Conservation (phyloP, 305 asterid genomes). For the Vinca major region DNA sequence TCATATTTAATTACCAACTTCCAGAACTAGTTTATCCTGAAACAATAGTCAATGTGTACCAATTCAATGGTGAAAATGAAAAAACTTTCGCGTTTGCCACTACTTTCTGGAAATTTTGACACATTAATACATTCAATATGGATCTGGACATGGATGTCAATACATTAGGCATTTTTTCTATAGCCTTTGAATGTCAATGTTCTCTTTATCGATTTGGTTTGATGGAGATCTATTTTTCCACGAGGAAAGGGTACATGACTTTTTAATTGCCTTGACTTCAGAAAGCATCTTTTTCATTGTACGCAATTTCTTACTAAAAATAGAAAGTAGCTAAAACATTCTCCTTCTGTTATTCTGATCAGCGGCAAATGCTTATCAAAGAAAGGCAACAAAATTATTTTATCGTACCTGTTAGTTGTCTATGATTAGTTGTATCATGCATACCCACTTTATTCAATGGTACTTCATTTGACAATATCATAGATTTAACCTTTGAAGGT, state of each 20-base stretch:
- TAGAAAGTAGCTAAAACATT: background rate
- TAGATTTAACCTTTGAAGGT: conserved; percentile 47
- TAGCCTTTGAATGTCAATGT: background rate
- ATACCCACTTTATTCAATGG: conserved; percentile 14
- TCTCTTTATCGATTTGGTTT: background rate
- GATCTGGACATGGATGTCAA: background rate
- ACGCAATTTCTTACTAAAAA: background rate
- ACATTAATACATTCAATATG: background rate
- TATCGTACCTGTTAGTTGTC: background rate
- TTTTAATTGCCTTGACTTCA: background rate
- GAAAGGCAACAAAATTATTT: background rate
- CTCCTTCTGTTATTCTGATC: background rate
- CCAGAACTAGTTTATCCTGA: background rate
- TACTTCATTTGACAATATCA: conserved; percentile 19
- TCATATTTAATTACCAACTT: background rate
- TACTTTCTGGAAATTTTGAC: background rate
- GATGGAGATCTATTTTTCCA: background rate
- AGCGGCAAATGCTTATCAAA: background rate
- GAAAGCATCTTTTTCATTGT: background rate
- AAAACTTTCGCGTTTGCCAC: background rate
- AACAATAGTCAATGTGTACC: background rate
- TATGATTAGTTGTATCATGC: background rate
- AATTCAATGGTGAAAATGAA: background rate
- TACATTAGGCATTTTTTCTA: no score
- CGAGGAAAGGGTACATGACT: background rate